Conservation (phyloP, 306 rosid species). For the Hippophae rhamnoides region DNA sequence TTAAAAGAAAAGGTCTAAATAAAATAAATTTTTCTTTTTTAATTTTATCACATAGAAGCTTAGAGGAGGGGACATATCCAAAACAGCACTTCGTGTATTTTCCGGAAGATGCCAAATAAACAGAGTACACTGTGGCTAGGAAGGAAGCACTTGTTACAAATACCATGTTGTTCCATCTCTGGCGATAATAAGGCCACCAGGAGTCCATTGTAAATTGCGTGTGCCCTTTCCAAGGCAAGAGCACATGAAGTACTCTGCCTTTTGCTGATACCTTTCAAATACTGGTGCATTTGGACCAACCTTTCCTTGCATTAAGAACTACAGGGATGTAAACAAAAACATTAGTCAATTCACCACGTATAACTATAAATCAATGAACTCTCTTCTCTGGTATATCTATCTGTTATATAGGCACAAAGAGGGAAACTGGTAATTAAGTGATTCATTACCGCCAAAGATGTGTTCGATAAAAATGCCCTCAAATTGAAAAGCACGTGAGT, state of each 20-base stretch:
- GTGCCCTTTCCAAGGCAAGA: constrained; percentile 63
- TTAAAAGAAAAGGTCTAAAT: no score
- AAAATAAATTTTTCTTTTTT: constrained; percentile 42
- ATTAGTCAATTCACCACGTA: neutral
- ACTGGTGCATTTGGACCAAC: constrained; percentile 33
- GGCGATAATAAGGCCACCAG: constrained; percentile 84
- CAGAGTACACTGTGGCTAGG: constrained; percentile 76
- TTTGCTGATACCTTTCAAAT: constrained; percentile 50
- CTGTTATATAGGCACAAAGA: no score
- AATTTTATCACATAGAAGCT: constrained; percentile 61
- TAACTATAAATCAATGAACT: no score
- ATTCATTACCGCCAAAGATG: no score
- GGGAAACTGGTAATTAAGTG: no score
- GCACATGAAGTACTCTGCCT: constrained; percentile 83
- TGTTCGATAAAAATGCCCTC: no score
- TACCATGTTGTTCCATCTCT: constrained; percentile 94
- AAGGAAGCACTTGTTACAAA: constrained; percentile 82
- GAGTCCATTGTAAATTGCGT: constrained; percentile 65
- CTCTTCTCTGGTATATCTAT: no score
- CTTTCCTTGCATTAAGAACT: constrained; percentile 40
- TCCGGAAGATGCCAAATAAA: constrained; percentile 61
- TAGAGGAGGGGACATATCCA: constrained; percentile 51
- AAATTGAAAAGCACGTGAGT: no score
- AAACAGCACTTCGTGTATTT: constrained; percentile 44
- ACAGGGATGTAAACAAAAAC: constrained; percentile 5